A percentile compares a stretch with the other conserved stretches of the same genome.
Evolutionary conservation across 192 early-diverging fungal genomes (phyloP).

Genomic region (Backusella mclennaniae): DNA sequence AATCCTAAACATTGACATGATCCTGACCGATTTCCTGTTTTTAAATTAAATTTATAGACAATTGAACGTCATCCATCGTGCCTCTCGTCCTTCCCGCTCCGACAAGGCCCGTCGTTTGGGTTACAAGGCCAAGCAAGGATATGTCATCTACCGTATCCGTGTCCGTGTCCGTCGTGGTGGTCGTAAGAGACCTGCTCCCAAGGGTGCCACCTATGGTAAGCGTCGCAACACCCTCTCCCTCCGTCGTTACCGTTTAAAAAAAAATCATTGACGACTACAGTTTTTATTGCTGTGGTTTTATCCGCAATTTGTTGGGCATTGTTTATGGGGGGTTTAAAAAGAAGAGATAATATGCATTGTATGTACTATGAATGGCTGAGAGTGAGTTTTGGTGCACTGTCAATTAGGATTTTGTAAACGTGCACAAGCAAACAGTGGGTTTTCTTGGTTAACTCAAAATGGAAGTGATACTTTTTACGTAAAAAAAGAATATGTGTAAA

Average conservation of each 20-base stretch:
- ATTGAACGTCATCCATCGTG: constrained; percentile 97
- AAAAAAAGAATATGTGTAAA: not conserved
- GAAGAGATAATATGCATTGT: no score
- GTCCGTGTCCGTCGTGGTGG: constrained; percentile 98
- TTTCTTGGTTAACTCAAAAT: not conserved
- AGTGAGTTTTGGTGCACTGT: no score
- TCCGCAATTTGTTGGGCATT: not conserved
- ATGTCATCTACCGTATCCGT: constrained; percentile 97
- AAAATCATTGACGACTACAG: not conserved
- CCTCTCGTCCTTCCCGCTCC: constrained; percentile 95
- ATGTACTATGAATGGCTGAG: not conserved
- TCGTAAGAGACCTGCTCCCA: constrained; percentile 95
- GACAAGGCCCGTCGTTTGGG: constrained; percentile 99
- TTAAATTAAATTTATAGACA: constrained; percentile 52
- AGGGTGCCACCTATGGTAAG: constrained; percentile 98
- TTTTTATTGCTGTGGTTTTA: not conserved
- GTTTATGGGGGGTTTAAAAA: not conserved
- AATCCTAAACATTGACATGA: not conserved
- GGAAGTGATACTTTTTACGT: not conserved
- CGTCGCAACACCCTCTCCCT: constrained; percentile 95
- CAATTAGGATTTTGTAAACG: no score
- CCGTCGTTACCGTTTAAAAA: constrained; percentile 85
- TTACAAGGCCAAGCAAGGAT: constrained; percentile 99
- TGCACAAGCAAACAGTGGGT: no score
- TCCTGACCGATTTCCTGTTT: not conserved